A percentile compares a stretch with the other conserved stretches of the same genome.
These are phyloP conservation scores for Spiromastix sp. DNA, from an alignment of 2,329 filamentous ascomycete genomes.

Conservation along the genomic window DNA sequence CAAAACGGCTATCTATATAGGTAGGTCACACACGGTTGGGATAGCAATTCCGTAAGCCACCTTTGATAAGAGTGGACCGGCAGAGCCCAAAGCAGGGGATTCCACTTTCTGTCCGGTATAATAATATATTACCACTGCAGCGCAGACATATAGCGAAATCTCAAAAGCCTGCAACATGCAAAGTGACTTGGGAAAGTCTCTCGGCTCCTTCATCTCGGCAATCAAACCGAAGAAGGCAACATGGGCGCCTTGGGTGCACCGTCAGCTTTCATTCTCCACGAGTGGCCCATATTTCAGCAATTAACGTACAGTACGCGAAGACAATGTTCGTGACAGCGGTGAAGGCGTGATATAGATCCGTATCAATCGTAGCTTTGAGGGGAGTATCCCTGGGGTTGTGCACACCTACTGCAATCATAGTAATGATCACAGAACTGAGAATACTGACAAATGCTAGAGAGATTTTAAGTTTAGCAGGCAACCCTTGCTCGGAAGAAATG, in stretches of 20 bases:
- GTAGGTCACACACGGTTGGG: constrained; percentile 40
- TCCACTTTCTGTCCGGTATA: constrained; percentile 52
- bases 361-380: constrained; percentile 30
- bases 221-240: constrained; percentile 61
- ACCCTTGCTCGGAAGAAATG: background rate
- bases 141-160: constrained; percentile 53
- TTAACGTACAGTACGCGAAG: constrained; percentile 51
- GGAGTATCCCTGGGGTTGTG: constrained; percentile 29
- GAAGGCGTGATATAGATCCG: constrained; percentile 46
- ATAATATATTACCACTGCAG: constrained; percentile 58
- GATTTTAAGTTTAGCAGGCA: constrained; percentile 7
- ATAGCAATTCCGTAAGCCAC: constrained; percentile 58
- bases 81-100: constrained; percentile 57
- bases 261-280: too few relatives aligned
- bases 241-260: constrained; percentile 42
- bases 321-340: constrained; percentile 58
- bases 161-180: constrained; percentile 50
- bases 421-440: constrained; percentile 51
- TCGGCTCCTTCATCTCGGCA: constrained; percentile 51
- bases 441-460: constrained; percentile 51
- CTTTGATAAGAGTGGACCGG: constrained; percentile 46
- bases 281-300: constrained; percentile 20
- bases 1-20: too few relatives aligned
- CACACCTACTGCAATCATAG: constrained; percentile 56
- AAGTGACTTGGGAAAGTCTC: constrained; percentile 53